Evolutionary conservation across 768 basidiomycete species (phyloP), one percentile per base, ranked within the genome.

Genomic region (Pleurotus tuber-regium): DNA sequence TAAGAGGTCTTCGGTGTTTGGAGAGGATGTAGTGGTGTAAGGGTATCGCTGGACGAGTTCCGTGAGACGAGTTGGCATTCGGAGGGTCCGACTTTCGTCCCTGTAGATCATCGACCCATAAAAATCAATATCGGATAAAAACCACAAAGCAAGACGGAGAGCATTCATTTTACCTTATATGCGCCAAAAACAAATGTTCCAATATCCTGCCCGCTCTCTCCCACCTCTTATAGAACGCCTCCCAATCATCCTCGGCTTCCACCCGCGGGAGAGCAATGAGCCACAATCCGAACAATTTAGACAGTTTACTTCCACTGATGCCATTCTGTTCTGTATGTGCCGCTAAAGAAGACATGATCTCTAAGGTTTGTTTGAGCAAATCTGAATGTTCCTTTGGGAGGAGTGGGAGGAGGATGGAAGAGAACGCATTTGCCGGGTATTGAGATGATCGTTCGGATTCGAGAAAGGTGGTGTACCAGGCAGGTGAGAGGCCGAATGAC

Each of bases 221-320:
- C 90, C 90, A 92, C 25, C 84, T 75, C 3, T 72, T 69, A 61
- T 91, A 92, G 61, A 91, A 89, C 7, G 72, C 62, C 10, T 64
- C 51, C 84, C 83, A 89, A 49, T 83, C 79, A 43, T 87, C 84
- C 1, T 68, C 73, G 8, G 70, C 67, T 36, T 76, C 73, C 2
- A 72, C 68, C 23, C 78, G 70, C 31, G 73, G 71, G 1, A 76
- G 62, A 3, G 77, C 68, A 11, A 92, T 67, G 18, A 91, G 66
- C 89, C 89, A 92, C 42, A 89, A 62, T 10, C 89, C 89, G 40
- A 87, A 70, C 52, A 84, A 73, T 64, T 84, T 89, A 25, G 84
- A 80, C 6, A 91, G 72, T 61, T 86, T 91, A 71, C 86, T 89
- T 23, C 87, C 89, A 4, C 87, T 88, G 1, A 82, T 82, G 43